Conservation (phyloP, 192 early-diverging fungal species). For the Rhizoclosmatium globosum region DNA sequence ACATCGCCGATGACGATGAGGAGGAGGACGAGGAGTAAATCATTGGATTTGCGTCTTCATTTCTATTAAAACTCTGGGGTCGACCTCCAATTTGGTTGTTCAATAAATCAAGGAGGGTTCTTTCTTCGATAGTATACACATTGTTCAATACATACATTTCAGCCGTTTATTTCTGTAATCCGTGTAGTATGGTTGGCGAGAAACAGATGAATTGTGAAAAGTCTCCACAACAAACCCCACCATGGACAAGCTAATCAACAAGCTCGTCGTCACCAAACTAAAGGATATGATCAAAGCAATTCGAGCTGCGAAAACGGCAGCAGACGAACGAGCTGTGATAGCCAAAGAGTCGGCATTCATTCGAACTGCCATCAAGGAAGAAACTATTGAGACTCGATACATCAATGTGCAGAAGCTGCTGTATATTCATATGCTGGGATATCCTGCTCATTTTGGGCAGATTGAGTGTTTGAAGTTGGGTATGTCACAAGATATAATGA, state of each 20-base stretch:
- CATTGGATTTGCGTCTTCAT: neutral
- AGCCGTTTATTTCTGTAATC: neutral
- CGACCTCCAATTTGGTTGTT: neutral
- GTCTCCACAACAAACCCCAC: neutral
- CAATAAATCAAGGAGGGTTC: conserved; percentile 1
- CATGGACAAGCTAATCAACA: conserved; percentile 46
- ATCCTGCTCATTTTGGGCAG: conserved; percentile 99
- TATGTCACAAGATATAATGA: conserved; percentile 25
- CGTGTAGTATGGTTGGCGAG: no score
- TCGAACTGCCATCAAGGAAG: conserved; percentile 96
- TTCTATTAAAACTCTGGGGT: neutral
- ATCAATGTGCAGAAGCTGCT: conserved; percentile 95
- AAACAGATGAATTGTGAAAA: no score
- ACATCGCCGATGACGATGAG: conserved; percentile 75
- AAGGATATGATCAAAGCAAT: conserved; percentile 98
- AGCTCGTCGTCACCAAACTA: conserved; percentile 50
- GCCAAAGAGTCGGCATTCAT: conserved; percentile 94
- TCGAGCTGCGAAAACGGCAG: conserved; percentile 97
- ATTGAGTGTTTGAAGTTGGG: conserved; percentile 97
- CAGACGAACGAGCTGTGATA: conserved; percentile 98
- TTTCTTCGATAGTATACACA: neutral
- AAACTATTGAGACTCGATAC: conserved; percentile 88
- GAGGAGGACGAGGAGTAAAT: conserved; percentile 72
- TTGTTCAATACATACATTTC: neutral
- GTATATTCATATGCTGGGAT: conserved; percentile 98